Conservation (phyloP, 2,329 filamentous ascomycete genomes). For the Trichothecium roseum region DNA sequence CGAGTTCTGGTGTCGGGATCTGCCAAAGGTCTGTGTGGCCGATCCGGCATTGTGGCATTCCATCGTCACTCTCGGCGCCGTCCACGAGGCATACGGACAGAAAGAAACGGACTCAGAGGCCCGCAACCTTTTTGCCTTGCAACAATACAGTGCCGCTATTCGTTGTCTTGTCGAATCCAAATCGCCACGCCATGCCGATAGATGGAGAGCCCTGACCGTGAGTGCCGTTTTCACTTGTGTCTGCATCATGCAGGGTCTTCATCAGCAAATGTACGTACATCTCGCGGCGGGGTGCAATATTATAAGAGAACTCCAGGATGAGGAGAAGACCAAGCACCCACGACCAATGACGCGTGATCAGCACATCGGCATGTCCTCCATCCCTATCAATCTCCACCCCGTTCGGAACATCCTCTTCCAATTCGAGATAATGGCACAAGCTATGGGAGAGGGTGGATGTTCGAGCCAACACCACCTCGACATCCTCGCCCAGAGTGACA, state of each 20-base stretch:
- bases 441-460: slow-evolving; percentile 1
- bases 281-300: slow-evolving; percentile 4
- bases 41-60: slow-evolving; percentile 13
- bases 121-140: slow-evolving; percentile 3
- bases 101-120: not conserved
- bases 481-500: not conserved
- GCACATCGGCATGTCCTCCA: too few relatives aligned
- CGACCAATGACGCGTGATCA: too few relatives aligned
- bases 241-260: slow-evolving; percentile 9
- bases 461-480: not conserved
- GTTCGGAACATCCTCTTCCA: slow-evolving; percentile 2
- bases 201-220: slow-evolving; percentile 7
- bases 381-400: not conserved
- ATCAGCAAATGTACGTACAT: slow-evolving; percentile 7
- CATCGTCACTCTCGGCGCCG: slow-evolving; percentile 10
- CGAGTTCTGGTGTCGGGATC: slow-evolving; percentile 10
- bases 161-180: slow-evolving; percentile 3
- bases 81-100: slow-evolving; percentile 6
- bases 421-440: not conserved
- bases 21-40: slow-evolving; percentile 7
- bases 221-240: slow-evolving; percentile 11
- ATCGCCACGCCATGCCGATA: slow-evolving; percentile 1
- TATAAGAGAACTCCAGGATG: slow-evolving; percentile 5
- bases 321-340: not conserved
- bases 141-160: slow-evolving; percentile 10